Evolutionary conservation across 2,329 filamentous ascomycete genomes (phyloP).

Genomic region (Aulographum hederae): DNA sequence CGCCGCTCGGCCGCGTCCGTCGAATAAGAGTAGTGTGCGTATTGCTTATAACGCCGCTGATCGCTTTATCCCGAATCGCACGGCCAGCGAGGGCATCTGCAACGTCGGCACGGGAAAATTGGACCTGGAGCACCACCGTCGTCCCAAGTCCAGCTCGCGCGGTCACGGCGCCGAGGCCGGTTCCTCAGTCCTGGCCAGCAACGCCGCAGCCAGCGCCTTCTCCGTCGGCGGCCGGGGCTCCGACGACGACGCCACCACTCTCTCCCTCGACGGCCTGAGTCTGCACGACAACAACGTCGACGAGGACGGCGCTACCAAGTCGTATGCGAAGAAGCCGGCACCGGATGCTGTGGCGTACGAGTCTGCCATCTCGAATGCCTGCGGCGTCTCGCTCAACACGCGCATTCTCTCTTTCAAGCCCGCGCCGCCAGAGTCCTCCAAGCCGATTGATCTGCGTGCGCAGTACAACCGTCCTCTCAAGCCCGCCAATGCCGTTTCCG

Average conservation of each 20-base stretch:
- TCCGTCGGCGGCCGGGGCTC: conserved; percentile 40
- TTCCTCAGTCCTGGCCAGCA: conserved; percentile 50
- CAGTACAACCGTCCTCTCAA: conserved; percentile 97
- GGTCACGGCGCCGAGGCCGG: conserved; percentile 38
- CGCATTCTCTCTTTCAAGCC: conserved; percentile 98
- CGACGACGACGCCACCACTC: conserved; percentile 56
- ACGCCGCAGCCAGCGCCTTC: conserved; percentile 38
- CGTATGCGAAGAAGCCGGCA: conserved; percentile 48
- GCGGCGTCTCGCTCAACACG: conserved; percentile 82
- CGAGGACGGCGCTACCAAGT: conserved; percentile 45
- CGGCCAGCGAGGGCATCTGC: conserved; percentile 71
- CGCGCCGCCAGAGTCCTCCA: conserved; percentile 90
- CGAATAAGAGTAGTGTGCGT: conserved; percentile 68
- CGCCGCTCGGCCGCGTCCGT: conserved; percentile 1
- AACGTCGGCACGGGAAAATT: conserved; percentile 72
- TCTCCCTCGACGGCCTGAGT: conserved; percentile 60
- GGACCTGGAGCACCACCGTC: conserved; percentile 36
- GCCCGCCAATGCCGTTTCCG: conserved; percentile 50
- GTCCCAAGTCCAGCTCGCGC: conserved; percentile 56
- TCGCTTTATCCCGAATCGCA: conserved; percentile 89
- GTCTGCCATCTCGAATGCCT: conserved; percentile 75
- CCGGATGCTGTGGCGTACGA: conserved; percentile 84
- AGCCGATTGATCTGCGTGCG: conserved; percentile 90
- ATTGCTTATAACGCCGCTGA: conserved; percentile 56
- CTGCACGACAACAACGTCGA: conserved; percentile 57